Conservation (phyloP, 1,139 yeast genomes). For the Sugiyamaella pinicola region DNA sequence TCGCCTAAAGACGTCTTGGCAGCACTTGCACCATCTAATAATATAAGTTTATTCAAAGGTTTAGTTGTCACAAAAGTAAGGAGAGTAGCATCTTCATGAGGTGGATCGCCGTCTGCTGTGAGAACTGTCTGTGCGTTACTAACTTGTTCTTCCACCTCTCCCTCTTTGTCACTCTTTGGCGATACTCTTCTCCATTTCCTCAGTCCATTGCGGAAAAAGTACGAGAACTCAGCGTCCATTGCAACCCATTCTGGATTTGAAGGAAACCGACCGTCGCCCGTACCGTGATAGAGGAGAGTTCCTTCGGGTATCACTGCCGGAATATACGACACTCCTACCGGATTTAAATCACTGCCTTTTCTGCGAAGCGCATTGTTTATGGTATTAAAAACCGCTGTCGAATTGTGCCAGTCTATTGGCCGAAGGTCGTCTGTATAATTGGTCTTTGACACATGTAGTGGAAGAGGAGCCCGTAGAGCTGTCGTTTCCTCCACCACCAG, state of each 20-base stretch:
- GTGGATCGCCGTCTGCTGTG: background rate
- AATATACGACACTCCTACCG: constrained; percentile 57
- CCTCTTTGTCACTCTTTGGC: background rate
- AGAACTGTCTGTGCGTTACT: background rate
- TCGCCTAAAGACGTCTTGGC: constrained; percentile 53
- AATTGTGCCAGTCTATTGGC: constrained; percentile 48
- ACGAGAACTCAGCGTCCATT: constrained; percentile 59
- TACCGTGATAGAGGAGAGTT: constrained; percentile 57
- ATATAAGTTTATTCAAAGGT: constrained; percentile 51
- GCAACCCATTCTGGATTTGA: constrained; percentile 58
- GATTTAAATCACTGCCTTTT: constrained; percentile 52
- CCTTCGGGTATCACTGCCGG: constrained; percentile 61
- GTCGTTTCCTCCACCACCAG: background rate
- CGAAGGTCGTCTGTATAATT: background rate
- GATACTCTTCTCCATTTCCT: constrained; percentile 4
- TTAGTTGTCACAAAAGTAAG: constrained; percentile 49
- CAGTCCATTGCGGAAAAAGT: constrained; percentile 45
- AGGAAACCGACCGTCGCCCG: constrained; percentile 49
- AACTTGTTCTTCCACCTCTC: background rate
- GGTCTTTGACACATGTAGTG: background rate
- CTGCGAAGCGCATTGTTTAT: constrained; percentile 54
- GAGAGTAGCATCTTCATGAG: constrained; percentile 29
- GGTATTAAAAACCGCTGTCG: constrained; percentile 56
- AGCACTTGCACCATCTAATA: constrained; percentile 61
- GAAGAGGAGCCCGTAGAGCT: background rate